Evolutionary conservation across 441 rosid genomes (phyloP).

Genomic region (Gossypium lobatum): DNA sequence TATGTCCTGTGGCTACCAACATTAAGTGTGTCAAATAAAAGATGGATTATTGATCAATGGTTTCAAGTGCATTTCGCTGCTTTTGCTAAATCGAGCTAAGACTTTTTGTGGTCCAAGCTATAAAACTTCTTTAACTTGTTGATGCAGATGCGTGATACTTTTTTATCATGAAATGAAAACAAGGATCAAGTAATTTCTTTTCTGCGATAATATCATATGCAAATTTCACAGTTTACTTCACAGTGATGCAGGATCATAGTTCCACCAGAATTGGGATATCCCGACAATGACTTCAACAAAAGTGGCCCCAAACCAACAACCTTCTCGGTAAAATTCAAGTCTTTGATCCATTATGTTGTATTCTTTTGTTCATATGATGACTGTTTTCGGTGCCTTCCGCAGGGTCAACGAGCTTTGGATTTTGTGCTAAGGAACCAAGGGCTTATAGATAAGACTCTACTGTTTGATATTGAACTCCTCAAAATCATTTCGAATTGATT

Average conservation of each 20-base stretch:
- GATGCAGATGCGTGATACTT: not conserved
- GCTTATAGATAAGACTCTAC: conserved; percentile 85
- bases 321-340: conserved; percentile 55
- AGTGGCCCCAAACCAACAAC: conserved; percentile 82
- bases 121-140: not conserved
- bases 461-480: conserved; percentile 88
- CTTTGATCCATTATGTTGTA: not conserved
- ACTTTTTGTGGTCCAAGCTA: not conserved
- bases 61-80: not conserved
- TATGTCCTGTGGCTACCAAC: not conserved
- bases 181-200: not conserved
- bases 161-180: not conserved
- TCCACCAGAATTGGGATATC: conserved; percentile 93
- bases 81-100: not conserved
- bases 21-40: not conserved
- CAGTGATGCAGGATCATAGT: conserved; percentile 69
- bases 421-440: conserved; percentile 95
- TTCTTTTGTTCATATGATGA: not conserved
- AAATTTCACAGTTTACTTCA: conserved; percentile 5
- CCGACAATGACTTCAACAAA: conserved; percentile 73
- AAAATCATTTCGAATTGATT: conserved; percentile 50
- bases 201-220: not conserved
- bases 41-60: not conserved
- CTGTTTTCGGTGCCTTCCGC: conserved; percentile 17
- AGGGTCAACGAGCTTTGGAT: conserved; percentile 94